Percentiles rank a stretch among this genome's conserved stretches.
These are phyloP conservation scores for Hypholoma sublateritium DNA, from an alignment of 768 basidiomycete species.

Conservation along the genomic window DNA sequence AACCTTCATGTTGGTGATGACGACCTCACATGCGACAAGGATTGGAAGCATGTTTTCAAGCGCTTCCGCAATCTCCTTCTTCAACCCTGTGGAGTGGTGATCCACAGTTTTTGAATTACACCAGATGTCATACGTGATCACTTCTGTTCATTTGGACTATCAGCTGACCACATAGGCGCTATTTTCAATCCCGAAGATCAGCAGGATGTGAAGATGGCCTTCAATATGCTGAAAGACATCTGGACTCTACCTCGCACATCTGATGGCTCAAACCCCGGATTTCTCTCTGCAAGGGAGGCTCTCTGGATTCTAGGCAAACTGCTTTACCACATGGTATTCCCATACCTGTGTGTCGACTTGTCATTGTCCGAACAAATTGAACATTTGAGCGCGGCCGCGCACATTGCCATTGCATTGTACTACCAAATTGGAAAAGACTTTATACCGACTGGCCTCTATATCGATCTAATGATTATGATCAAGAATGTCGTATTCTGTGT, in stretches of 20 bases:
- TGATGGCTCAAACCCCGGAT: conserved; percentile 3
- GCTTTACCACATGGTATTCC: conserved; percentile 22
- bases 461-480: conserved; percentile 28
- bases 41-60: conserved; percentile 32
- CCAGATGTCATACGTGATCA: conserved; percentile 20
- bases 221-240: conserved; percentile 20
- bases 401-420: conserved; percentile 23
- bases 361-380: conserved; percentile 27
- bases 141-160: conserved; percentile 11
- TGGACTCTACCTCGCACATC: conserved; percentile 16
- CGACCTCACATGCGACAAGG: conserved; percentile 30
- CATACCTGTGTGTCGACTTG: conserved; percentile 25
- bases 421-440: conserved; percentile 13
- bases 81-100: conserved; percentile 18
- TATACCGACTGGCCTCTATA: conserved; percentile 27
- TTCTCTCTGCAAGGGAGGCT: conserved; percentile 8
- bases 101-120: conserved; percentile 18
- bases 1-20: conserved; percentile 27
- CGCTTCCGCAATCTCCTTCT: conserved; percentile 22
- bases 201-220: conserved; percentile 26
- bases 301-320: conserved; percentile 18
- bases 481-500: conserved; percentile 28
- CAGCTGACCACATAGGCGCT: conserved; percentile 17
- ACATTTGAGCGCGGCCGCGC: conserved; percentile 25
- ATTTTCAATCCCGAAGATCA: conserved; percentile 22